Base-by-base conservation (phyloP, 2,329 filamentous ascomycete genomes). In the Tolypocladium tropicale region DNA sequence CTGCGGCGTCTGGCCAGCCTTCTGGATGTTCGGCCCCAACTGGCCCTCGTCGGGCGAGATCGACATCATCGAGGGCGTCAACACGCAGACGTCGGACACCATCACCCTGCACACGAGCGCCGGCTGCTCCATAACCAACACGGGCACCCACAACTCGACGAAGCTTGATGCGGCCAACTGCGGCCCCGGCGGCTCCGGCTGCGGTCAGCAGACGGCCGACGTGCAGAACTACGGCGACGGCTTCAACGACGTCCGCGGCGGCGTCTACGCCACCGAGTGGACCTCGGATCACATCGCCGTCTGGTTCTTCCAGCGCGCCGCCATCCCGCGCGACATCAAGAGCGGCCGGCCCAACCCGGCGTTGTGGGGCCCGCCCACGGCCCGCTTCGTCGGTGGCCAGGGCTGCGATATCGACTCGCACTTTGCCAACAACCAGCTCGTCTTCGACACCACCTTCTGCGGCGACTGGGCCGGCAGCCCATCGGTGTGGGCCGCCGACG, bases 391-490 rank as follows among this genome's bases (percentile, higher is more conserved):
- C 4, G 81, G 83, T 12, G 79, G 77, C 43, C 82, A 80, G 1
- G 78, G 76, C 56, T 96, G 93, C 72, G 74, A 92, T 63, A 87
- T 95, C 60, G 76, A 84, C 58, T 61, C 72, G 1, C 79, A 86
- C 70, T 95, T 96, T 74, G 74, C 75, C 58, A 72, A 86, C 58
- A 81, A 95, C 74, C 81, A 86, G 63, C 84, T 96, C 60, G 81
- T 93, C 60, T 85, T 94, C 70, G 84, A 93, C 72, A 94, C 85
- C 1, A 88, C 88, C 6, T 90, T 95, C 69, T 96, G 92, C 70
- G 92, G 92, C 23, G 82, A 87, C 66, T 96, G 91, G 91, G 91
- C 91, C 9, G 89, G 89, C 28, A 68, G 74, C 46, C 55, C 62
- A 16, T 56, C 60, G 4, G 82, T 85, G 36, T 95, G 88, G 86